Evolutionary conservation across 2,329 filamentous ascomycete genomes (phyloP).

Genomic region (Malbranchea zuffiana): DNA sequence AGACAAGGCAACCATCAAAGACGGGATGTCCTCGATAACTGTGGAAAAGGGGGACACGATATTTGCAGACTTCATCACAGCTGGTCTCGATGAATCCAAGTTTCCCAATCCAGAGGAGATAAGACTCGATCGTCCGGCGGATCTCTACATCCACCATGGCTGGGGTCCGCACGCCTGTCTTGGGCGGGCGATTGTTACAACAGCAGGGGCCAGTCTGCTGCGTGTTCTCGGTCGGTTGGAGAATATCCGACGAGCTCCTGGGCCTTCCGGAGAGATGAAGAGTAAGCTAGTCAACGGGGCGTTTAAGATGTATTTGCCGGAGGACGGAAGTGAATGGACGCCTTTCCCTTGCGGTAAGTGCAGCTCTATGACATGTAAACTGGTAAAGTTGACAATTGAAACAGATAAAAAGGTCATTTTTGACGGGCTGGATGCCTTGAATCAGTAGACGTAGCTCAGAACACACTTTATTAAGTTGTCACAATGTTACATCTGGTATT

Average conservation of each 20-base stretch:
- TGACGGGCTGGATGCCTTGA: too few relatives aligned
- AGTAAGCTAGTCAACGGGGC: constrained; percentile 27
- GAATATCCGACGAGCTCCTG: constrained; percentile 37
- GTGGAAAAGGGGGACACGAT: constrained; percentile 29
- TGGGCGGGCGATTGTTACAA: constrained; percentile 31
- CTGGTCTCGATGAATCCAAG: constrained; percentile 29
- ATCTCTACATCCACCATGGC: constrained; percentile 36
- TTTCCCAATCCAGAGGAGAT: constrained; percentile 33
- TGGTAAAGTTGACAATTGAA: too few relatives aligned
- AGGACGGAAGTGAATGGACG: constrained; percentile 4
- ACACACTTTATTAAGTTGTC: too few relatives aligned
- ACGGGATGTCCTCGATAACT: constrained; percentile 24
- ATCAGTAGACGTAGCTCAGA: too few relatives aligned
- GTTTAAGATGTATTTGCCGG: constrained; percentile 5
- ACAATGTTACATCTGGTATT: too few relatives aligned
- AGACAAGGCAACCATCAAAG: constrained; percentile 25
- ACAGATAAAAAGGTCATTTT: too few relatives aligned
- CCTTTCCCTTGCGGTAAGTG: constrained; percentile 10
- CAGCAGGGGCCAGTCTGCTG: constrained; percentile 33
- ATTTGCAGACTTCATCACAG: constrained; percentile 27
- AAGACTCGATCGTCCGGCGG: constrained; percentile 32
- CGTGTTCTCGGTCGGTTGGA: constrained; percentile 36
- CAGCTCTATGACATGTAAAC: not conserved
- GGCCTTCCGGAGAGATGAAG: constrained; percentile 38
- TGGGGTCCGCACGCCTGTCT: constrained; percentile 40